Base-by-base conservation (phyloP, 1,139 yeast genomes). In the Pichia sp. region DNA sequence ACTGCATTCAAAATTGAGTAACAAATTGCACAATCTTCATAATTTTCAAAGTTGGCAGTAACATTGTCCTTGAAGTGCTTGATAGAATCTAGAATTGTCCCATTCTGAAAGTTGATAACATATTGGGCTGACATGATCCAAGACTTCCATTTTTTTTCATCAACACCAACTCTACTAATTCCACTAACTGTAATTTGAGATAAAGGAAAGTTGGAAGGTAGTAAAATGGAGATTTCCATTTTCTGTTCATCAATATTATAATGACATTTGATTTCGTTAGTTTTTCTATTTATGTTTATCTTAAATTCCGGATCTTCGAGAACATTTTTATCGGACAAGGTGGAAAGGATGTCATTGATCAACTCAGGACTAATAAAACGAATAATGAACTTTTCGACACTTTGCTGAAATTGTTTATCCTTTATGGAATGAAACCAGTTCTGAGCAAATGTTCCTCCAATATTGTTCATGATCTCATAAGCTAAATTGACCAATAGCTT, bases 21-120 rank as follows among this genome's bases (percentile, higher is more conserved):
- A 70, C 99, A 93, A 66, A 93, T 91, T 6, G 98, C 96, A 77
- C 99, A 93, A 59, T 93, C 98, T 63, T 90, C 97, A 62, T 90
- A 91, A 0, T 97, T 97, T 12, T 87, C 84, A 67, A 92, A 92
- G 67, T 92, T 96, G 58, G 88, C 75, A 50, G 82, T 79, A 46
- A 90, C 93, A 66, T 91, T 91, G 63, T 81, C 83, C 67, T 87
- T 85, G 70, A 92, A 89, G 49, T 89, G 77, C 61, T 87, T 92
- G 55, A 95, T 75, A 1, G 97, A 87, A 57, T 90, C 96, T 46
- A 84, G 72, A 36, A 93, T 82, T 0, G 95, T 85, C 10, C 96
- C 97, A 64, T 87, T 88, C 67, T 83, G 81, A 14, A 81, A 76
- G 47, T 84, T 83, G 17, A 86, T 80, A 16, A 91, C 84, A 54